Base-by-base conservation (phyloP, 208 protist genomes). In the Crithidia acanthocephali region DNA sequence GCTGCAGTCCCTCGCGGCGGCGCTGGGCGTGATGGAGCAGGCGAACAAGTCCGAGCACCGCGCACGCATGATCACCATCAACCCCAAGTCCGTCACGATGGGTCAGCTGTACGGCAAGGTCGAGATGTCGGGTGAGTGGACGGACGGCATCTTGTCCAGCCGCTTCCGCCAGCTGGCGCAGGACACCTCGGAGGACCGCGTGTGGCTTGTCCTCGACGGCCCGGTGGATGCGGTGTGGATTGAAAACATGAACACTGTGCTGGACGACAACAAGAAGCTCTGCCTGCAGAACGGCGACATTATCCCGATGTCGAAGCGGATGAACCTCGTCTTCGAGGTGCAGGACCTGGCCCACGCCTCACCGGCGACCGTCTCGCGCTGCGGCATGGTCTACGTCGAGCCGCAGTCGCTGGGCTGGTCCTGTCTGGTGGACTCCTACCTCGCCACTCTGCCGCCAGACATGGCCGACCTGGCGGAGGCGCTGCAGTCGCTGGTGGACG, bases 171-270 rank as follows among this genome's bases (percentile, higher is more conserved):
- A 88, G 27, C 82, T 94, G 35, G 87, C 92, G 32, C 74, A 95
- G 71, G 87, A 97, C 65, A 84, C 85, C 15, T 90, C 93, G 16
- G 67, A 73, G 20, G 91, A 97, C 56, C 86, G 94, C 57, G 97
- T 98, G 76, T 99, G 97, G 97, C 83, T 99, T 53, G 88, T 99
- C 18, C 94, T 98, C 18, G 98, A 99, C 56, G 98, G 98, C 65
- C 98, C 98, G 32, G 98, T 99, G 10, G 98, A 99, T 79, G 97
- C 98, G n/a, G 85, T 99, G 50, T 99, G 98, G 98, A 99, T 99
- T 88, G 98, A 99, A 83, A 99, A 99, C 80, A 99, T 99, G 98
- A 99, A 99, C 88, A 99, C 98, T 22, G 98, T 99, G 27, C 90
- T 99, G 16, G 98, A 99, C 79, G 98, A 99, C 81, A 99, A 99